phyloP scores from a whole-genome alignment of 2,329 filamentous ascomycete genomes.

The Fusarium anthophilum region DNA sequence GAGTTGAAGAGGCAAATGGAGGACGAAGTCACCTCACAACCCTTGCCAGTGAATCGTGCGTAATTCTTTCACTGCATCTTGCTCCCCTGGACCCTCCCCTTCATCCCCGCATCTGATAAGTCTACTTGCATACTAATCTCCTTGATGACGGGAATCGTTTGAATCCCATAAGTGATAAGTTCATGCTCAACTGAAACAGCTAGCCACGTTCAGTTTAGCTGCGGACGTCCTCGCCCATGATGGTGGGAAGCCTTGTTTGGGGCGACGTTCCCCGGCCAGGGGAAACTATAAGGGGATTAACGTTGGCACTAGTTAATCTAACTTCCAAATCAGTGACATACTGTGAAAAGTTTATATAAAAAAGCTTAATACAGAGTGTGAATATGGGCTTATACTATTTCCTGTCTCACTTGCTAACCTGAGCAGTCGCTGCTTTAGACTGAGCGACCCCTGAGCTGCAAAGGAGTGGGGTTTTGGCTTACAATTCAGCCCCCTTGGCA shows the following conservation, averaged over 20 bases:
- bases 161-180: background rate
- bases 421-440: too few species aligned
- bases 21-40: rapidly evolving
- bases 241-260: background rate
- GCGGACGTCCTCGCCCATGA: too few species aligned
- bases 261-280: background rate
- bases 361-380: too few species aligned
- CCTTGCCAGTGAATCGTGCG: background rate
- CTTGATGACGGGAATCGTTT: background rate
- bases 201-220: background rate
- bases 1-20: background rate
- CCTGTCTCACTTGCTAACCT: too few species aligned
- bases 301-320: background rate
- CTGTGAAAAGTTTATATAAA: background rate
- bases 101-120: background rate
- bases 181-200: rapidly evolving
- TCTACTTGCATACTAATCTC: background rate
- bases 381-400: too few species aligned
- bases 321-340: background rate
- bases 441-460: too few species aligned
- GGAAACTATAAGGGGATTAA: background rate
- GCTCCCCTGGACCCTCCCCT: too few species aligned
- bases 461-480: too few species aligned
- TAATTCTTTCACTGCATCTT: background rate
- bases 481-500: too few species aligned